Conservation (phyloP, 495 filamentous ascomycete genomes). For the Amphirosellinia nigrospora region DNA sequence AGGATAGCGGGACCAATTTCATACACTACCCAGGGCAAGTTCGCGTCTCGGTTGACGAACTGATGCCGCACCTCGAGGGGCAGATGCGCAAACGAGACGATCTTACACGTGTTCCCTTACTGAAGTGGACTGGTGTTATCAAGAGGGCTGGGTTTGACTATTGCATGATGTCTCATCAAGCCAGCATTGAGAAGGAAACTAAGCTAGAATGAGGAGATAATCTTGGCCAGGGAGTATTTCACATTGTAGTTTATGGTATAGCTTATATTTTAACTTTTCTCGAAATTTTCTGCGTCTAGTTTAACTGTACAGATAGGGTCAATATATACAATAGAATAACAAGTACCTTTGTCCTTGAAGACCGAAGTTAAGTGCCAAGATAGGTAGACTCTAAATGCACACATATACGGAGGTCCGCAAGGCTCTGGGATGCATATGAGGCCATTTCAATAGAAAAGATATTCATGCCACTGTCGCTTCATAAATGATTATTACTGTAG, state of each 20-base stretch:
- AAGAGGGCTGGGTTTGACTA: constrained; percentile 3
- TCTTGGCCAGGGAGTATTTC: not conserved
- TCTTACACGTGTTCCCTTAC: not conserved
- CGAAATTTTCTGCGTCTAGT: too few species aligned
- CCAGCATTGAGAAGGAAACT: not conserved
- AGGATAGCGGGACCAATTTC: not conserved
- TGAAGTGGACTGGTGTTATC: not conserved
- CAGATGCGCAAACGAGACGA: not conserved
- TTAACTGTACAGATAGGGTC: too few species aligned
- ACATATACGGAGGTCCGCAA: too few species aligned
- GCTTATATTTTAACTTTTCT: not conserved
- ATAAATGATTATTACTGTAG: too few species aligned
- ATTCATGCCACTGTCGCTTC: too few species aligned
- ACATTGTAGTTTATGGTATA: not conserved
- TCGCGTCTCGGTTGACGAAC: not conserved
- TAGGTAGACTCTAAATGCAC: too few species aligned
- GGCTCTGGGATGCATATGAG: too few species aligned
- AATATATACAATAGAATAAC: too few species aligned
- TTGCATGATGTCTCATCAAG: not conserved
- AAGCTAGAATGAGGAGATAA: constrained; percentile 1
- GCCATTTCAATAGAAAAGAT: too few species aligned
- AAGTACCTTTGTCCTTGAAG: too few species aligned
- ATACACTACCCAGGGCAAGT: not conserved
- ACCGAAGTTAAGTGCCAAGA: too few species aligned
- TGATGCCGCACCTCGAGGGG: not conserved